phyloP scores from a whole-genome alignment of 2,329 filamentous ascomycete species.

The Graphilbum fragrans region DNA sequence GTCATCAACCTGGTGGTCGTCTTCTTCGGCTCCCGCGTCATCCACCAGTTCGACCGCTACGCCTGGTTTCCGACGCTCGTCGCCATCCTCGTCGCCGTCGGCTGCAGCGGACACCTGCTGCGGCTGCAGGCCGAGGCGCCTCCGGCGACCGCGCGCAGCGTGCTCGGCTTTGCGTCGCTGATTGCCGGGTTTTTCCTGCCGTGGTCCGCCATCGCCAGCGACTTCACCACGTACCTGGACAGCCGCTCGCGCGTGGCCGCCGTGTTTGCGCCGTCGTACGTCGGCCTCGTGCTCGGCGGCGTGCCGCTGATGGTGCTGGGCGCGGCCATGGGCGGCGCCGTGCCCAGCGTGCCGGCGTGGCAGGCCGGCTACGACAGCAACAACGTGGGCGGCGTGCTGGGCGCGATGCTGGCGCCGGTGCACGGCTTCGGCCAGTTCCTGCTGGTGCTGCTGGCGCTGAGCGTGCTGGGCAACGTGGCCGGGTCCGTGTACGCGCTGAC shows the following conservation, averaged over 20 bases:
- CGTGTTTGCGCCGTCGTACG: slow-evolving; percentile 43
- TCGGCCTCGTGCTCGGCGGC: slow-evolving; percentile 40
- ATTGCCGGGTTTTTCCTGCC: neutral
- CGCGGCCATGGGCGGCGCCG: slow-evolving; percentile 47
- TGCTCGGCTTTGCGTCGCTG: too few species aligned
- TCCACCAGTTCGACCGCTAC: slow-evolving; percentile 6
- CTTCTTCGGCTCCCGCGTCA: slow-evolving; percentile 6
- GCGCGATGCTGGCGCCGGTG: slow-evolving; percentile 43
- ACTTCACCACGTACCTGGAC: neutral
- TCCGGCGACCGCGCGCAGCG: too few species aligned
- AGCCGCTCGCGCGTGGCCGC: too few species aligned
- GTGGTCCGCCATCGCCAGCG: neutral
- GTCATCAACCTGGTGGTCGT: slow-evolving; percentile 3
- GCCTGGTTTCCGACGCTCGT: slow-evolving; percentile 7
- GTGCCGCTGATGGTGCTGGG: slow-evolving; percentile 49
- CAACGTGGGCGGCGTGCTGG: slow-evolving; percentile 43
- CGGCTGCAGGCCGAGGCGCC: too few species aligned
- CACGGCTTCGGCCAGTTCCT: slow-evolving; percentile 51
- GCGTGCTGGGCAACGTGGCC: slow-evolving; percentile 45
- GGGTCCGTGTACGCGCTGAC: slow-evolving; percentile 50
- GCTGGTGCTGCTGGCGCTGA: slow-evolving; percentile 44
- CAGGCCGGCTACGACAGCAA: slow-evolving; percentile 35
- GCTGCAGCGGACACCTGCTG: too few species aligned
- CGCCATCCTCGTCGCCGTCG: slow-evolving; percentile 3
- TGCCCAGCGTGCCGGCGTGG: slow-evolving; percentile 40